Percentiles rank a stretch among this genome's conserved stretches.
Conservation (phyloP, 2,329 filamentous ascomycete species). For the Ceratocystis variospora region DNA sequence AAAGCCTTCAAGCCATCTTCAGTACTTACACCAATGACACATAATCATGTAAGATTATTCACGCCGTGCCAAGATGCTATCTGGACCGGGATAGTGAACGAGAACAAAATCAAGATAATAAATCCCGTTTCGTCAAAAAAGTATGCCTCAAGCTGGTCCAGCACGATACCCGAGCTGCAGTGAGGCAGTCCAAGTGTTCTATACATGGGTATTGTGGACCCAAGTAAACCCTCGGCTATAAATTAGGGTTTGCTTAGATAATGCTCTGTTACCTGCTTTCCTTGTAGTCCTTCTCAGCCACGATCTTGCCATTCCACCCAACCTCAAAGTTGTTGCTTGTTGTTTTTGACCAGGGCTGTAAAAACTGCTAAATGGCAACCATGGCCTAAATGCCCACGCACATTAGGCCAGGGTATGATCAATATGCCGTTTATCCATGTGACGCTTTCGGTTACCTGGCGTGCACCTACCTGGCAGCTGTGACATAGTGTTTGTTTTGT, state of each 20-base stretch:
- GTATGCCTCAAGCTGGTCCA: no score
- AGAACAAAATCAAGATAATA: no score
- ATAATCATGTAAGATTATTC: no score
- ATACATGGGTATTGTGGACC: no score
- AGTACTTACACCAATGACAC: no score
- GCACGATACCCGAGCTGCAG: no score
- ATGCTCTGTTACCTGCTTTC: not conserved
- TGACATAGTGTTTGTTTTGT: not conserved
- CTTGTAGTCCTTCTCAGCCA: not conserved
- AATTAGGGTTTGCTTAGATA: no score
- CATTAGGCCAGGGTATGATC: not conserved
- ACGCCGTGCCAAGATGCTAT: no score
- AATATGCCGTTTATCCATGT: not conserved
- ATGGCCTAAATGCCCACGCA: not conserved
- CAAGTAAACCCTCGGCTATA: accelerated
- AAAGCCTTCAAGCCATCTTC: no score
- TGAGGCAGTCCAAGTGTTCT: no score
- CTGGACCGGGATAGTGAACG: no score
- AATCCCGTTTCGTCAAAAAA: no score
- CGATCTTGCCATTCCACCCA: not conserved
- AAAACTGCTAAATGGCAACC: not conserved
- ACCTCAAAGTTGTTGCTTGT: not conserved
- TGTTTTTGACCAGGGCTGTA: not conserved
- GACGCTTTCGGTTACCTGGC: not conserved
- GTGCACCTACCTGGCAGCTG: constrained; percentile 3